These are phyloP conservation scores for Panellus pusillus DNA, from an alignment of 768 basidiomycete species.

Conservation along the genomic window DNA sequence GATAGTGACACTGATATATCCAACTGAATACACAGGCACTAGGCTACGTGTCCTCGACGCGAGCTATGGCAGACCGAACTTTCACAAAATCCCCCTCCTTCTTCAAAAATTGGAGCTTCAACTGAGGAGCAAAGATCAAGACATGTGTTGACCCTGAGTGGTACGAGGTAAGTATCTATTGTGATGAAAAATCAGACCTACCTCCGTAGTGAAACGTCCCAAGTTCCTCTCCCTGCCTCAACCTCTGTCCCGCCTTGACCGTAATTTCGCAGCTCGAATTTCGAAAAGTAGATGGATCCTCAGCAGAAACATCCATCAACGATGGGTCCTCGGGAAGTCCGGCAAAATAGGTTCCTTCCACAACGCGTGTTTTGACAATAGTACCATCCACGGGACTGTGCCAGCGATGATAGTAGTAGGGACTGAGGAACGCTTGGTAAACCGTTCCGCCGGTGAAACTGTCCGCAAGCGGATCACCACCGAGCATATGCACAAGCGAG, in stretches of 20 bases:
- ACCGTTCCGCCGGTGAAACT: constrained; percentile 43
- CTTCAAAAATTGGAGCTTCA: neutral
- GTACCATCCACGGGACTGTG: constrained; percentile 46
- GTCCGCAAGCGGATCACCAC: constrained; percentile 31
- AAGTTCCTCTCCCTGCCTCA: neutral
- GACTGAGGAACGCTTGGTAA: constrained; percentile 52
- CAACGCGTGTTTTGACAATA: constrained; percentile 2
- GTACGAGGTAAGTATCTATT: too few species aligned
- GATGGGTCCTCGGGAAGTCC: neutral
- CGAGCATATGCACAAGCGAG: constrained; percentile 57
- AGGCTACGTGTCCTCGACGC: too few species aligned
- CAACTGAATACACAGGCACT: too few species aligned
- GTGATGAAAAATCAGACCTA: too few species aligned
- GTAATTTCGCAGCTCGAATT: neutral
- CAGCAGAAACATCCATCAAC: neutral
- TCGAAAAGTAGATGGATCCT: too few species aligned
- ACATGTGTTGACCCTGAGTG: neutral
- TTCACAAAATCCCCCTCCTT: neutral
- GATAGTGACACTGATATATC: too few species aligned
- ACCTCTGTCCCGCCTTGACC: neutral
- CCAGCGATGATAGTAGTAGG: constrained; percentile 55
- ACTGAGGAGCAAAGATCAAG: neutral
- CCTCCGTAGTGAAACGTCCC: neutral
- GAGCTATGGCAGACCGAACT: neutral
- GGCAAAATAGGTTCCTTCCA: neutral